Evolutionary conservation across 495 filamentous ascomycete species (phyloP), one percentile per base, ranked within the genome.

Genomic region (Penicillium cosmopolitanum): DNA sequence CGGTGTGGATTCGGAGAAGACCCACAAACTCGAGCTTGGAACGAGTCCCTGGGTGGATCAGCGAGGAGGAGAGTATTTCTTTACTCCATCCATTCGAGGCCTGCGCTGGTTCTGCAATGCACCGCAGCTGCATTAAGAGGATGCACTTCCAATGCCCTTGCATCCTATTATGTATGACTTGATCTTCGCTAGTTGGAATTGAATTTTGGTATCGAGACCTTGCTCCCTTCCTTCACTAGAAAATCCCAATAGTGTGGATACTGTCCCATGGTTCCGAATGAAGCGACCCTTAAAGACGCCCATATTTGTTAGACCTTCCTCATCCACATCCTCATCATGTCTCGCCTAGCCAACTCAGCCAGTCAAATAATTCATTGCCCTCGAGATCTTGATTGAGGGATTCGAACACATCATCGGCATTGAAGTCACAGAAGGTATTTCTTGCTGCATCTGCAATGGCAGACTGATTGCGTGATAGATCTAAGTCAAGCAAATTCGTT

Each of bases 61-160:
- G 40, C 51, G 47, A 1, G 66, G 66, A 10, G 66, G 66, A 4
- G 66, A 68, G 13, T 68, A 68, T 47, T 68, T 68, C 55, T 68
- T 68, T 47, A 58, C 60, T 1, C 66, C 66, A 3, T 68, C 66
- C 12, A 60, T 68, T 5, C 9, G 43, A 21, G 62, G 51, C 34
- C 21, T 57, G 34, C 38, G 16, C 13, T 43, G 53, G 33, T 60
- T 40, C 11, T 40, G 36, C 36, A 40, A 40, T n/a, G 36, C 36
- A 8, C 36, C 36, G 12, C 36, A 40, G 36, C 36, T 9, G 9
- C 36, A 40, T 12, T 40, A 40, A 12, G 28, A 31, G 5, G 8
- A 31, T 28, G 4, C 6, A 2, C 19, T 21, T 21, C 19, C 19
- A 21, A 21, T 21, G 19, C 19, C 19, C 23, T 23, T 23, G 3